phyloP scores from a whole-genome alignment of 108 stramenopile genomes.

The Discostella stelligeroides region DNA sequence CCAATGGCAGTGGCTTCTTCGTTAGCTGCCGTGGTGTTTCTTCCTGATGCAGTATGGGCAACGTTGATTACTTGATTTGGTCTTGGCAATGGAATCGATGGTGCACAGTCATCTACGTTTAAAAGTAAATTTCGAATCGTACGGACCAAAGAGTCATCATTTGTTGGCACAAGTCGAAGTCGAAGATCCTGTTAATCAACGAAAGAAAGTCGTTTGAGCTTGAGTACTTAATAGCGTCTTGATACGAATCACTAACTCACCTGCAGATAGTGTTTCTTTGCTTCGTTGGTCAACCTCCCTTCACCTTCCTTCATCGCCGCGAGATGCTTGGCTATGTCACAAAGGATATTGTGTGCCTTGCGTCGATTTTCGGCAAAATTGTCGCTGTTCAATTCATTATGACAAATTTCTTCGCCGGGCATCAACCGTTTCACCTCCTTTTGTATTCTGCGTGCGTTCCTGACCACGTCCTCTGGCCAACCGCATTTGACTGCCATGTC shows the following conservation, averaged over 20 bases:
- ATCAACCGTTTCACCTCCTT: conserved; percentile 50
- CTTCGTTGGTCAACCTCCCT: conserved; percentile 47
- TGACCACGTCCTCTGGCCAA: conserved; percentile 71
- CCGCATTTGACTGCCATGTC: conserved; percentile 85
- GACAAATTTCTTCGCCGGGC: conserved; percentile 48
- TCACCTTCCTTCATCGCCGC: conserved; percentile 53
- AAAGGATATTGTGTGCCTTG: conserved; percentile 52
- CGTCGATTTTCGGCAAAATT: conserved; percentile 34
- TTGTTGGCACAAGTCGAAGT: conserved; percentile 34
- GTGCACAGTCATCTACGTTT: conserved; percentile 20
- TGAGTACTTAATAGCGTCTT: not conserved
- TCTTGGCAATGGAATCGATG: conserved; percentile 17
- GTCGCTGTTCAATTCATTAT: conserved; percentile 12
- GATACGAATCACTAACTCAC: conserved; percentile 17
- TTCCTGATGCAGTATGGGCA: not conserved
- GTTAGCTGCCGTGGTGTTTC: not conserved
- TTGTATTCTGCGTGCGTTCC: conserved; percentile 42
- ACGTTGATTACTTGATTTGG: not conserved
- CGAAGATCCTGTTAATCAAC: conserved; percentile 21
- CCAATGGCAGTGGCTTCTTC: no score
- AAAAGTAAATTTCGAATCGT: conserved; percentile 41
- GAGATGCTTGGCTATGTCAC: conserved; percentile 48
- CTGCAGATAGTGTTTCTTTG: conserved; percentile 48
- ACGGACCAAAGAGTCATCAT: conserved; percentile 28
- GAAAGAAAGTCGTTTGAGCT: not conserved